A percentile compares a stretch with the other conserved stretches of the same genome.
These are phyloP conservation scores for Plectranthus barbatus DNA, from an alignment of 257 asterid genomes.

Conservation along the genomic window DNA sequence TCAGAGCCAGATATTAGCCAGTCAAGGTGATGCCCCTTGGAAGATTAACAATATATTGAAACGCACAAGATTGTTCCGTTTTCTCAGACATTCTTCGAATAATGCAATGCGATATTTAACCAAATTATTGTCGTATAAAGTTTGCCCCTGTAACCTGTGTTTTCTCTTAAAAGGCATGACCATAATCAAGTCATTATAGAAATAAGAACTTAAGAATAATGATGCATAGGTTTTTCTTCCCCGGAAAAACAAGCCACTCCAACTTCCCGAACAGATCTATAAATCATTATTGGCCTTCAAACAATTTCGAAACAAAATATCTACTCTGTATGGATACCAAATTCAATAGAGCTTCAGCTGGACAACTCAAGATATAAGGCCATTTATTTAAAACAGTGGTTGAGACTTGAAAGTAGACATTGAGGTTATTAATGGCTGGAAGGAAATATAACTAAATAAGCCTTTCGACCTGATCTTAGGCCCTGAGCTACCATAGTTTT, in stretches of 20 bases:
- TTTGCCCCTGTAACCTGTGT: background rate
- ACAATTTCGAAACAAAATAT: background rate
- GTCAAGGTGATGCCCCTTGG: background rate
- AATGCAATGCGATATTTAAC: background rate
- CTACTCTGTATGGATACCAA: background rate
- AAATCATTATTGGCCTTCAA: background rate
- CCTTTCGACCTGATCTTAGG: no score
- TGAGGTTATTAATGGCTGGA: background rate
- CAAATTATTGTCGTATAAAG: background rate
- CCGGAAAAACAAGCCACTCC: background rate
- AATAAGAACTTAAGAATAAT: background rate
- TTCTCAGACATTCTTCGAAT: background rate
- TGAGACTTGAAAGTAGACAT: background rate
- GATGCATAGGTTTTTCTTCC: background rate
- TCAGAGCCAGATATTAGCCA: background rate
- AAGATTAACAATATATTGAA: background rate
- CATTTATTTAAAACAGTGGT: background rate
- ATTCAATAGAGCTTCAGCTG: background rate
- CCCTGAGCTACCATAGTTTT: background rate
- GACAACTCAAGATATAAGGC: background rate
- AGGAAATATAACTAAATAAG: background rate
- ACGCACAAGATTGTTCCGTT: background rate
- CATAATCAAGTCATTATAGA: background rate
- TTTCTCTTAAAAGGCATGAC: background rate
- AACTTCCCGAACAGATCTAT: background rate